phyloP scores from a whole-genome alignment of 2,329 filamentous ascomycete species.

The Aspergillus sp. region DNA sequence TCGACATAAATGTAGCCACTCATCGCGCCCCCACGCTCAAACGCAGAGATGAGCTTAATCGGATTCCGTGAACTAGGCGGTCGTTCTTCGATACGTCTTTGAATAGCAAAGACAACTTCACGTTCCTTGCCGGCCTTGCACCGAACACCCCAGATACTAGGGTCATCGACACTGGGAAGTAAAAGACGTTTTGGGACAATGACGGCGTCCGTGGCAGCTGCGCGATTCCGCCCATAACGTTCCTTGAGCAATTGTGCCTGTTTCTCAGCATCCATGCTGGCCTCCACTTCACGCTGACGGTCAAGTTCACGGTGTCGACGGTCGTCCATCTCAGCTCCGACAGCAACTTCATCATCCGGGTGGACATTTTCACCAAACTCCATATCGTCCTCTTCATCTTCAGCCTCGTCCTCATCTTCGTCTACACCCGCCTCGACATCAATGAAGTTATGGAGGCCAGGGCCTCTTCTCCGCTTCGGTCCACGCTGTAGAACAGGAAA shows the following conservation, averaged over 20 bases:
- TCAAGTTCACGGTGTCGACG: conserved; percentile 92
- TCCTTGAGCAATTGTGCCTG: conserved; percentile 83
- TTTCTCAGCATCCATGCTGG: conserved; percentile 89
- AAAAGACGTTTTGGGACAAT: conserved; percentile 82
- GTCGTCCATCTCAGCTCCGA: conserved; percentile 80
- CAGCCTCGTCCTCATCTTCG: conserved; percentile 82
- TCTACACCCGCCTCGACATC: conserved; percentile 99
- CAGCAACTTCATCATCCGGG: conserved; percentile 76
- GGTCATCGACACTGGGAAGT: conserved; percentile 90
- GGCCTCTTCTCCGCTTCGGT: conserved; percentile 75
- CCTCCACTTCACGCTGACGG: conserved; percentile 81
- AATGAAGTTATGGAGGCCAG: conserved; percentile 81
- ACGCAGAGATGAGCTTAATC: conserved; percentile 81
- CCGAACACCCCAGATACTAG: conserved; percentile 90
- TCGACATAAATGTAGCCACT: conserved; percentile 95
- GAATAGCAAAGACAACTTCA: conserved; percentile 83
- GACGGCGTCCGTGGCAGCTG: conserved; percentile 66
- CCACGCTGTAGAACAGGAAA: conserved; percentile 51
- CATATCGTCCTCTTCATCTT: conserved; percentile 85
- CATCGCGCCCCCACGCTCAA: conserved; percentile 87
- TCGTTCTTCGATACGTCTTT: conserved; percentile 83
- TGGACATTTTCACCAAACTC: conserved; percentile 89
- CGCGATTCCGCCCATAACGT: conserved; percentile 78
- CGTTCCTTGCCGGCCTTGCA: conserved; percentile 95
- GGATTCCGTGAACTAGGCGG: conserved; percentile 71